Evolutionary conservation across 129 eudicot genomes (phyloP), one percentile per base, ranked within the genome.

Genomic region (Flaveria bidentis): DNA sequence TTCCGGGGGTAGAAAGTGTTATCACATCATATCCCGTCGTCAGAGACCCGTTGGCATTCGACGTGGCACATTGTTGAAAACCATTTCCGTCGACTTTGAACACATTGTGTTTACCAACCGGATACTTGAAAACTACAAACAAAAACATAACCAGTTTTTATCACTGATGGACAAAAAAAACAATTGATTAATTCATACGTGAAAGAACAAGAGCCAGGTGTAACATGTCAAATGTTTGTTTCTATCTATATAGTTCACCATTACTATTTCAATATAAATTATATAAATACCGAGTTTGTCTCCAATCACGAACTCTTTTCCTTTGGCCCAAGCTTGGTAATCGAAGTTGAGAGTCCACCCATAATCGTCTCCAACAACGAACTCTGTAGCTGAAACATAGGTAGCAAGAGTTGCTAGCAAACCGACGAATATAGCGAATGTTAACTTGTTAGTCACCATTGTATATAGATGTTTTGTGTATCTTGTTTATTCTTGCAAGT

Each of bases 261-360:
- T 60, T 23, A 25, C 4, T 17, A 2, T 20, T 56, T 56, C 0
- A 12, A 23, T 6, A 52, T 2, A 9, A 36, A 15, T 28, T 20
- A 62, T 62, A 14, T 62, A 7, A 66, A 45, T 71, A 81, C 88
- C 53, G 0, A 84, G 69, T 51, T 47, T 67, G 41, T 84, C 85
- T 5, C 88, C 88, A 15, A 84, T 74, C 3, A 20, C 23, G 33
- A 84, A 84, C 22, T 76, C 62, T 61, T 80, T 84, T 6, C 77
- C 85, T 4, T 67, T 16, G 53, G 88, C 82, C 85, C 88, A 84
- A 1, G 73, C 80, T 60, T 66, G 75, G 50, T 80, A 84, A 41
- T 81, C 74, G 50, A 84, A 56, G 42, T 57, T 52, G 39, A 75
- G 61, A 23, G 52, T 60, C 82, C 88, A 84, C 3, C 88, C 88